Evolutionary conservation across 306 rosid species (phyloP), one percentile per base, ranked within the genome.

Genomic region (Quercus berberidifolia): DNA sequence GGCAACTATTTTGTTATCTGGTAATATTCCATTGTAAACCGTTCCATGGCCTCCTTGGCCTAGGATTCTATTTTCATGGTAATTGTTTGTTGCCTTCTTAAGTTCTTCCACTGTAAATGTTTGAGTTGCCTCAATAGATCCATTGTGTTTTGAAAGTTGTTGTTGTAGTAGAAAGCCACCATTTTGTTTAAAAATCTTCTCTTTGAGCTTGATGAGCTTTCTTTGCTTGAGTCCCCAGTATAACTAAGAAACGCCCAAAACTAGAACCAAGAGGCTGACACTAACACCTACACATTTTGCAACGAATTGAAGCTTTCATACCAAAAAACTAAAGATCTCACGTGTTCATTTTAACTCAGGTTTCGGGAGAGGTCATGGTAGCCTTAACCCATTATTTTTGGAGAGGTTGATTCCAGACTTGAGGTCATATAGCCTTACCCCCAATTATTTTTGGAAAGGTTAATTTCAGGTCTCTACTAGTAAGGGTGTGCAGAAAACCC

Each of bases 11-110:
- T 3, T 63, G 6, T 79, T 69, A 0, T 85, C 25, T 0, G 31
- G 4, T 3, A 89, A 31, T 4, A 31, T 1, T 26, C 89, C 90
- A 64, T 78, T 86, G 74, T 56, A 89, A 51, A 85, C 87, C 0
- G 80, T 89, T 1, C 90, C 90, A 11, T 17, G 85, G 10, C 90
- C 87, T 4, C 92, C 90, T 19, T 23, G 82, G 0, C 92, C 90
- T 0, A 86, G 59, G 3, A 89, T 63, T 56, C 56, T 38, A 12
- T 23, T 74, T 4, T 85, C 82, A 3, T 83, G 75, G 1, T 69
- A 87, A 57, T 85, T 76, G 69, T 86, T 71, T 15, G 90, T 89
- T 20, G 89, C 92, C 65, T 80, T 85, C 14, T 81, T 18, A 5
- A 89, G 72, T 7, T 89, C 76, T 7, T 30, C 70, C 28, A 52